Evolutionary conservation across 805 yeast species (phyloP).

Genomic region (Candida ficus): DNA sequence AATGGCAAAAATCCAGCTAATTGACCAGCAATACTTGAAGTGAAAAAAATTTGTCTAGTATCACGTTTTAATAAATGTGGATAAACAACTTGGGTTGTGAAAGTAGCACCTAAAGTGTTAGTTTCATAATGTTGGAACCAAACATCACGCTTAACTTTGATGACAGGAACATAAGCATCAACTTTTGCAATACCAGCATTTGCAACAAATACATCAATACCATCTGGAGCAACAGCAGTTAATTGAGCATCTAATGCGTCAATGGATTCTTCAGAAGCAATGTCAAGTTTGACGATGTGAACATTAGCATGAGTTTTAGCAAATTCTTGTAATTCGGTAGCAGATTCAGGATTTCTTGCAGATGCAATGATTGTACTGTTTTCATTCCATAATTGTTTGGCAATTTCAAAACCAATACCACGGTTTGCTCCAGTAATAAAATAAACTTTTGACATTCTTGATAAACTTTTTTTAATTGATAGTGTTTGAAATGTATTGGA

Average conservation of each 20-base stretch:
- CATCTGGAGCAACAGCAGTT: constrained; percentile 4
- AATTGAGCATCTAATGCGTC: constrained; percentile 2
- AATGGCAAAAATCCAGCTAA: constrained; percentile 10
- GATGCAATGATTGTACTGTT: constrained; percentile 1
- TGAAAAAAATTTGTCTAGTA: constrained; percentile 24
- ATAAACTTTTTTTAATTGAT: too few relatives aligned
- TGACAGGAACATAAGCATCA: not conserved
- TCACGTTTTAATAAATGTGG: constrained; percentile 15
- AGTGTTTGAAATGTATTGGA: too few relatives aligned
- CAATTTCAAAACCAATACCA: constrained; percentile 5
- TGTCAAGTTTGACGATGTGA: constrained; percentile 9
- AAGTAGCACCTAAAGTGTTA: constrained; percentile 11
- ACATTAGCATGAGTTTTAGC: constrained; percentile 4
- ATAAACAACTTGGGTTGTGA: constrained; percentile 3
- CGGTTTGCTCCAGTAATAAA: too few relatives aligned
- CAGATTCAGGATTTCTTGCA: not conserved
- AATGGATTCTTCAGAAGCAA: constrained; percentile 11
- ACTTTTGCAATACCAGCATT: constrained; percentile 12
- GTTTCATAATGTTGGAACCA: constrained; percentile 5
- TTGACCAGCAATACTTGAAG: constrained; percentile 23
- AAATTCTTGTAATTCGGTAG: constrained; percentile 5
- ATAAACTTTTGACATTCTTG: too few relatives aligned
- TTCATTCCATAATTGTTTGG: not conserved
- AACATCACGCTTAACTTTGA: not conserved
- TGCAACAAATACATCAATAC: constrained; percentile 14